Evolutionary conservation across 768 basidiomycete species (phyloP), one percentile per base, ranked within the genome.

Genomic region (Boletellus emodensis): DNA sequence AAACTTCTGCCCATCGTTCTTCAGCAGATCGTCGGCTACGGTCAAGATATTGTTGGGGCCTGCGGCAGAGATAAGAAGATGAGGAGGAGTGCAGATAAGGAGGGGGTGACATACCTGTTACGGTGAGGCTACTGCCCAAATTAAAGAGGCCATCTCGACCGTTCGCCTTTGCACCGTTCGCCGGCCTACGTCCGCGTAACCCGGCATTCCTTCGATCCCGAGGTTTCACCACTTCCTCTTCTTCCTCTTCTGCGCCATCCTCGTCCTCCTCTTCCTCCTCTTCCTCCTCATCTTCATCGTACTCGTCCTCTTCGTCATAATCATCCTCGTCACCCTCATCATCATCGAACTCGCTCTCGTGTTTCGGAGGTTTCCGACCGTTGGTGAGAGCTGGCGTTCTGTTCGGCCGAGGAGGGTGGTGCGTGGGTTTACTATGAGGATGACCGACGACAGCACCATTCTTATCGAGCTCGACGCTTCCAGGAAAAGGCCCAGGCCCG

Each of bases 1-100:
- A 74, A 99, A 99, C 75, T 96, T 97, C 63, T 94, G 91, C 2
- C 95, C 95, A 62, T 99, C 94, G 62, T 98, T 98, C 77, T 96
- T 96, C 60, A 99, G 78, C 40, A 99, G 81, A 72, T 99, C 96
- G 65, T 99, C 96, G 40, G 96, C 96, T 46, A 99, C 95, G 18
- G 96, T 99, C 40, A 99, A 78, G 66, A 99, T 97, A 62, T 94
- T 94, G 62, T 91, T 94, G 68, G 85, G 85, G 48, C 85, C 87
- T 87, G 57, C 42, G 44, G 50, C 14, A 49, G 15, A 52, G 57
- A 60, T 62, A 55, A 55, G 55, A 48, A 53, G 61, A 22, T 10
- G 17, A 55, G 36, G 48, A 41, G 35, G 20, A 46, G 41, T 33
- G 46, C 40, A 39, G 40, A 52, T 48, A 43, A 43, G 37, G 40